Percentiles rank a stretch among this genome's conserved stretches.
phyloP scores from a whole-genome alignment of 2,329 filamentous ascomycete species.

The Venturia effusa region DNA sequence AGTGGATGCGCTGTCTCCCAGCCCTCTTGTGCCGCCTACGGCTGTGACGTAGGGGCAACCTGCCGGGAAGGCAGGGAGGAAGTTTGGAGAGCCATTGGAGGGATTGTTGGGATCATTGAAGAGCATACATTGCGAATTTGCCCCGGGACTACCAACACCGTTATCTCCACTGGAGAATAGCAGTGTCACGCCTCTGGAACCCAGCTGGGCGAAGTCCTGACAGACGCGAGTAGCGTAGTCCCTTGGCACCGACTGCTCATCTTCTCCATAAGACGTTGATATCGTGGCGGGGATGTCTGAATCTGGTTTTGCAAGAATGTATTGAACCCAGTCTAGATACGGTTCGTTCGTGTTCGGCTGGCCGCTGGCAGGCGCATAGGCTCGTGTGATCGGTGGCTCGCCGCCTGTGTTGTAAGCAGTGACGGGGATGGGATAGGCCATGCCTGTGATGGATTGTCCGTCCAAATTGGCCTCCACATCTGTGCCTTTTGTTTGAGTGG shows the following conservation, averaged over 20 bases:
- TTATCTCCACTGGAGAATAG: conserved; percentile 30
- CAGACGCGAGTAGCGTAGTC: conserved; percentile 28
- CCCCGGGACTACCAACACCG: conserved; percentile 23
- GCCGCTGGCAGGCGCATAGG: neutral
- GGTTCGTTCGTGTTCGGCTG: conserved; percentile 35
- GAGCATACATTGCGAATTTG: conserved; percentile 25
- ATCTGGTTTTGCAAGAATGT: conserved; percentile 22
- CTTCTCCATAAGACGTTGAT: conserved; percentile 29
- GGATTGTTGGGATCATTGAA: conserved; percentile 35
- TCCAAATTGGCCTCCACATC: conserved; percentile 5
- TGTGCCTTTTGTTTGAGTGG: neutral
- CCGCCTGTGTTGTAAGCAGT: conserved; percentile 11
- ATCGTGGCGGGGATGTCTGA: conserved; percentile 24
- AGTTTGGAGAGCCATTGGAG: conserved; percentile 30
- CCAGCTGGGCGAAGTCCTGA: conserved; percentile 29
- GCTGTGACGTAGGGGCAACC: conserved; percentile 39
- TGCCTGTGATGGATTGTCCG: conserved; percentile 8
- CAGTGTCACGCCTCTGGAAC: conserved; percentile 29
- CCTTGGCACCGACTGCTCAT: conserved; percentile 27
- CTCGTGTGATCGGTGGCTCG: conserved; percentile 25
- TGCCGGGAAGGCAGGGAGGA: conserved; percentile 36
- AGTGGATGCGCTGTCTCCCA: conserved; percentile 15
- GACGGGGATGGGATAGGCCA: conserved; percentile 9
- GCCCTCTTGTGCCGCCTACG: conserved; percentile 22
- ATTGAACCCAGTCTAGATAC: conserved; percentile 29